Percentiles rank a stretch among this genome's conserved stretches.
These are phyloP conservation scores for Styphnolobium japonicum DNA, from an alignment of 306 rosid species.

Conservation along the genomic window DNA sequence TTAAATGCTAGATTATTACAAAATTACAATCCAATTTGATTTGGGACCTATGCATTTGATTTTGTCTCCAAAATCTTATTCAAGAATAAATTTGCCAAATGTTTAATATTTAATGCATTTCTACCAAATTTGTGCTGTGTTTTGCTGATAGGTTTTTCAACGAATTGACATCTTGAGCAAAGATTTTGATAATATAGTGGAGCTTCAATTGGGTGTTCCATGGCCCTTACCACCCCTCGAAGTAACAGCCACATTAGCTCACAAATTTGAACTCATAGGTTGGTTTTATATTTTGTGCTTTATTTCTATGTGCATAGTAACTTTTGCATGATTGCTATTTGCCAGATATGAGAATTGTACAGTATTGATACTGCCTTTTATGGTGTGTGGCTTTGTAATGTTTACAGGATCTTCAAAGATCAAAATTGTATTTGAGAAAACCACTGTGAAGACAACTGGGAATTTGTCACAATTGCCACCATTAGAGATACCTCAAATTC, in stretches of 20 bases:
- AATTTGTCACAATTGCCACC: slow-evolving; percentile 86
- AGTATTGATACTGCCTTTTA: background rate
- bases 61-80: background rate
- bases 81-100: background rate
- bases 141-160: slow-evolving; percentile 74
- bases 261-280: slow-evolving; percentile 92
- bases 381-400: background rate
- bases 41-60: background rate
- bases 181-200: slow-evolving; percentile 90
- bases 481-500: slow-evolving; percentile 73
- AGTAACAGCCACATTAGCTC: slow-evolving; percentile 86
- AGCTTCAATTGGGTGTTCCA: slow-evolving; percentile 80
- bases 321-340: slow-evolving; percentile 1
- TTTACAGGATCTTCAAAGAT: slow-evolving; percentile 65
- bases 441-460: slow-evolving; percentile 79
- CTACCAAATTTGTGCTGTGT: background rate
- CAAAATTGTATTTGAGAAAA: slow-evolving; percentile 74
- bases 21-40: background rate
- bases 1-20: background rate
- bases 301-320: background rate
- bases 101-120: background rate
- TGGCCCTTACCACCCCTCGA: slow-evolving; percentile 84
- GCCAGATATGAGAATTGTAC: background rate
- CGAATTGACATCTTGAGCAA: slow-evolving; percentile 79
- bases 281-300: slow-evolving; percentile 23